Evolutionary conservation across 768 basidiomycete species (phyloP), one percentile per base, ranked within the genome.

Genomic region (Heimioporus sp.): DNA sequence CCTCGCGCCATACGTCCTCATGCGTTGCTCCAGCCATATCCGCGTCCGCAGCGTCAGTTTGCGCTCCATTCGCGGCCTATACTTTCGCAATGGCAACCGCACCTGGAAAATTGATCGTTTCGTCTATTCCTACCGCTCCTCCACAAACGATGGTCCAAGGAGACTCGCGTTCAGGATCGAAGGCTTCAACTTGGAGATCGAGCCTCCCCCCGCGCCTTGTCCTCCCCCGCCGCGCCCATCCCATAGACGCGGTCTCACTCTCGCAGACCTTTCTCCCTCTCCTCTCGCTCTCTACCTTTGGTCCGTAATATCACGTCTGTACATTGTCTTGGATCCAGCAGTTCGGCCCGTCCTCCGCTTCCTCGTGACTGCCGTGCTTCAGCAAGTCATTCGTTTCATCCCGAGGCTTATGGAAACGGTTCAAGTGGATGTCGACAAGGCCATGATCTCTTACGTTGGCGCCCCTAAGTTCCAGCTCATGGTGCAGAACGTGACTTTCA

Each of bases 51-150:
- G 85, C 64, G 78, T 90, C 50, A 90, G 89, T 63, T 72, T 87
- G 36, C 80, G 86, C 48, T 92, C 89, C 17, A 81, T 92, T 53
- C 84, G 87, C 48, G 89, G 89, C 32, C 72, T 91, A 19, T 89
- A 85, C 67, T 77, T 88, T 54, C 77, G 80, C 42, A 73, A 72
- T 30, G 83, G 83, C 28, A 68, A 65, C 44, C 71, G 76, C 48
- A 80, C 76, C 24, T 80, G 80, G 71, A 78, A 75, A 30, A 75
- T 86, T n/a, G 87, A 90, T 52, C 83, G 89, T 48, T 79, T 92
- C 42, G 79, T 74, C 17, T 69, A 77, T 40, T 70, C 83, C 46
- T 87, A 83, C 67, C 76, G 78, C 50, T 72, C 79, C 11, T 76
- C 73, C 11, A 67, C 75, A 24, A 72, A 79, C 21, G 75, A 74